Conservation (phyloP, 352 stramenopile species). For the Phytophthora melonis region DNA sequence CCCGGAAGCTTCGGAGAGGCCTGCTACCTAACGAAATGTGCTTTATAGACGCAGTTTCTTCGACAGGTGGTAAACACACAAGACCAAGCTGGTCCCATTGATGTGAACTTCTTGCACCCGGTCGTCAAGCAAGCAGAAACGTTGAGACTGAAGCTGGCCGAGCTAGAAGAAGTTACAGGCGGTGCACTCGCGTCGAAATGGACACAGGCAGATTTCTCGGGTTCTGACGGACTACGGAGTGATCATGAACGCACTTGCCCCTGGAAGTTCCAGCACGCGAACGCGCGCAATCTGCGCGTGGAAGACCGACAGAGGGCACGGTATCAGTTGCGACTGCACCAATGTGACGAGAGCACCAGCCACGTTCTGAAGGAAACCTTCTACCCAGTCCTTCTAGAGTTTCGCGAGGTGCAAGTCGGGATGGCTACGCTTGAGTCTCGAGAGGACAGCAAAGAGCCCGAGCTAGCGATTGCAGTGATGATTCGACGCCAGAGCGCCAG, state of each 20-base stretch:
- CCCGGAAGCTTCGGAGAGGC: not conserved
- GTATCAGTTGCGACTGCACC: constrained; percentile 16
- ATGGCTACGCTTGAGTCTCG: constrained; percentile 10
- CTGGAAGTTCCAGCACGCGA: constrained; percentile 22
- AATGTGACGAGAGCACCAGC: constrained; percentile 16
- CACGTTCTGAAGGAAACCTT: constrained; percentile 16
- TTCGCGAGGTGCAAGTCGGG: constrained; percentile 18
- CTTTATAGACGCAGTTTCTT: constrained; percentile 25
- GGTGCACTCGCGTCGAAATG: constrained; percentile 9
- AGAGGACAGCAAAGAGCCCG: constrained; percentile 5
- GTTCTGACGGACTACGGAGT: not conserved
- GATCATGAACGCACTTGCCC: not conserved
- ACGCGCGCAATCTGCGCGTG: constrained; percentile 7
- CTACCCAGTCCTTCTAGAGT: constrained; percentile 9
- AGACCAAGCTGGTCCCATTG: not conserved
- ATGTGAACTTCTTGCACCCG: constrained; percentile 8
- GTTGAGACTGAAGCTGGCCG: constrained; percentile 13
- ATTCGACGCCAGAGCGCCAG: constrained; percentile 20
- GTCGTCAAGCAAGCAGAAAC: constrained; percentile 13
- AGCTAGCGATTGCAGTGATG: constrained; percentile 20
- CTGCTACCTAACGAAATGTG: not conserved
- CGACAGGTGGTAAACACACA: constrained; percentile 11
- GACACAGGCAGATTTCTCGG: constrained; percentile 11
- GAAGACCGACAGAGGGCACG: constrained; percentile 18
- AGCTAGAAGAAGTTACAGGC: constrained; percentile 5